Evolutionary conservation across 768 basidiomycete species (phyloP), one percentile per base, ranked within the genome.

Genomic region (Leucosporidium yakuticum): DNA sequence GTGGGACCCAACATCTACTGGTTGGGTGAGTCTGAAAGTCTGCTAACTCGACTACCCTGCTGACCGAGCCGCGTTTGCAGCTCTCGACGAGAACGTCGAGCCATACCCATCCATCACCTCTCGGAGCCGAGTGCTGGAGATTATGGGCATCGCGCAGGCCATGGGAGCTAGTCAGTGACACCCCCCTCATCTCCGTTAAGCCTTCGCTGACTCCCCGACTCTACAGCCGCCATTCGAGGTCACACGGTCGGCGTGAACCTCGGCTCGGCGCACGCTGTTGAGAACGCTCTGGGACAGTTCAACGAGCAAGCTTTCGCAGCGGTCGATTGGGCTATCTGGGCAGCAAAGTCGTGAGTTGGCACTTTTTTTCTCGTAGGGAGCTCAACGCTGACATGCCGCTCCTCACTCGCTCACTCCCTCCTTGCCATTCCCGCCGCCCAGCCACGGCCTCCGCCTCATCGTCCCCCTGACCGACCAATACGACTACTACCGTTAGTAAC

Each of bases 221-320:
- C 7, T 8, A 4, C 60, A 71, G 70, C 76, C 2, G 71, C 75
- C 3, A 65, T 79, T 34, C 76, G 79, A 31, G 71, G 75, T 8
- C 76, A 77, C 31, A 77, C 77, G 14, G 71, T 79, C 11, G 79
- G 78, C 31, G 69, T 78, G 15, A 76, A 75, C 9, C 67, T 76
- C 39, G 79, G 79, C 5, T 75, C 76, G 21, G 72, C 73, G 0
- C 57, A 79, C 20, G 75, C 77, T 21, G 60, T 79, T 70, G 74
- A 76, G 65, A 76, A 77, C 15, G 69, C 68, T 8, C 64, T 78
- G 29, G 76, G 73, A 11, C 69, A 69, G 3, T 74, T 75, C 60
- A 79, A 79, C 56, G 68, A 77, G 36, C 73, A 58, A 2, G 75
- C 73, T 0, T 77, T 77, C 17, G 63, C 68, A 23, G 69, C 75